phyloP scores from a whole-genome alignment of 805 yeast species.

The Ogataea ramenticola region DNA sequence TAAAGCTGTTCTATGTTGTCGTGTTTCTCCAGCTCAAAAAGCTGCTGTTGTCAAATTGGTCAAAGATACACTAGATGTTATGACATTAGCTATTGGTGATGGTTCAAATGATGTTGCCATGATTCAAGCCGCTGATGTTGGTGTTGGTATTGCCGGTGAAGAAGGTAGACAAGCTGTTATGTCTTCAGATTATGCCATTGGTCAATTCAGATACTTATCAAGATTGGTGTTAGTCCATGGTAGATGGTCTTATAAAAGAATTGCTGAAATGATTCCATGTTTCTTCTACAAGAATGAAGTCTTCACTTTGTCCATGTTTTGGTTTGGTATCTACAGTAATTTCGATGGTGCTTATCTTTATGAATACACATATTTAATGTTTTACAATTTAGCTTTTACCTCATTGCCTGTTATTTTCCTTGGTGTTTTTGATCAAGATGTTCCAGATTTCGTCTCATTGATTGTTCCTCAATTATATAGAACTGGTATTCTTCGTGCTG shows the following conservation, averaged over 20 bases:
- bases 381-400: slow-evolving; percentile 75
- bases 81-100: slow-evolving; percentile 79
- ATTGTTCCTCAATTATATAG: slow-evolving; percentile 66
- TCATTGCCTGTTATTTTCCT: slow-evolving; percentile 70
- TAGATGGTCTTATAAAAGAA: slow-evolving; percentile 72
- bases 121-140: slow-evolving; percentile 82
- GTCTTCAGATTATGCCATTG: slow-evolving; percentile 80
- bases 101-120: slow-evolving; percentile 86
- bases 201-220: slow-evolving; percentile 65
- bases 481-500: slow-evolving; percentile 55
- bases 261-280: slow-evolving; percentile 73
- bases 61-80: slow-evolving; percentile 55
- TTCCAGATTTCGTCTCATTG: slow-evolving; percentile 54
- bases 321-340: slow-evolving; percentile 64
- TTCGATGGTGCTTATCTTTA: slow-evolving; percentile 74
- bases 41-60: slow-evolving; percentile 68
- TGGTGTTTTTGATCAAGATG: slow-evolving; percentile 73
- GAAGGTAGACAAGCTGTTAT: slow-evolving; percentile 85
- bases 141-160: slow-evolving; percentile 82
- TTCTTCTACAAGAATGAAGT: slow-evolving; percentile 73
- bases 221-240: slow-evolving; percentile 71
- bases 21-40: slow-evolving; percentile 80
- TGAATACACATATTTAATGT: slow-evolving; percentile 72
- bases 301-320: slow-evolving; percentile 66
- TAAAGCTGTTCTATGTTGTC: slow-evolving; percentile 71